Base-by-base conservation (phyloP, 2,329 filamentous ascomycete genomes). In the Eurotiales sp. region DNA sequence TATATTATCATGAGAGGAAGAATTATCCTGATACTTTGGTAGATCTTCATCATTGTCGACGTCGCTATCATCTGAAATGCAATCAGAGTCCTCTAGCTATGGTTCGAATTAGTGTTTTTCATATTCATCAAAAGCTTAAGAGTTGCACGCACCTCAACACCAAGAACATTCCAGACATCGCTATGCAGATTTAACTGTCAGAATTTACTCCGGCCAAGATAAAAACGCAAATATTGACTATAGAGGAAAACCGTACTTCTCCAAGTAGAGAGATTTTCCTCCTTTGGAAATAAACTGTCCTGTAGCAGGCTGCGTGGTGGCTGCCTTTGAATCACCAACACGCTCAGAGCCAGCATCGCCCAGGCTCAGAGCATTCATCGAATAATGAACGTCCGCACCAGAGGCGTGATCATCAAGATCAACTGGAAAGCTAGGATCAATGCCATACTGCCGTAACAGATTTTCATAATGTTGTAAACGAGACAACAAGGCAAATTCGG, bases 241-340 rank as follows among this genome's bases (percentile, higher is more conserved):
- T 10, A 36, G 32, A 36, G 32, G 15, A 37, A 39, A 11, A 37
- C 5, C 42, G 14, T 47, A 52, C 50, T 52, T 52, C 23, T 52
- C 50, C 21, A 52, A 37, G 29, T 52, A 52, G 15, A 52, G 21
- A 27, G 50, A 42, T 17, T 52, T 52, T 17, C 43, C 43, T 36
- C 50, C 15, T 29, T 36, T 52, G 12, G 43, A 46, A 36, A 52
- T 32, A 36, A 52, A 52, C n/a, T 52, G 50, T 15, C 50, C 50
- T 12, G 36, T 29, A 14, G 44, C 36, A 12, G 50, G 29, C 19
- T 52, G 23, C 2, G 12, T 2, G 12, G 17, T 37, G 14, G 27
- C 15, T 3, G 12, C 11, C 10, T 12, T 23, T n/a, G 21, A 12
- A n/a, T n/a, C n/a, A n/a, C n/a, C n/a, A n/a, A n/a, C n/a, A n/a